Conservation (phyloP, 768 basidiomycete genomes). For the Collybia nuda region DNA sequence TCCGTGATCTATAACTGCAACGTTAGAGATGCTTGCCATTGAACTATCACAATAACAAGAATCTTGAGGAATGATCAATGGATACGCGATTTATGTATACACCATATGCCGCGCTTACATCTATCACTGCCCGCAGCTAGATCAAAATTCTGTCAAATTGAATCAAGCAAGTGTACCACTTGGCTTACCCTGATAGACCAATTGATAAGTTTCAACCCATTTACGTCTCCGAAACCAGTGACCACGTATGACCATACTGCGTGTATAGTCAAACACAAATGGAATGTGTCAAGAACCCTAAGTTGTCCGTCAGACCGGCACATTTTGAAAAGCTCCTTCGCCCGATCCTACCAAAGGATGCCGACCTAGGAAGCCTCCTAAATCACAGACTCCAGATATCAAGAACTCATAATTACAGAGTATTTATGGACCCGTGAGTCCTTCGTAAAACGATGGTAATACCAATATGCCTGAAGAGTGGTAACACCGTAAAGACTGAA, state of each 20-base stretch:
- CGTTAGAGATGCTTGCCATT: too few species aligned
- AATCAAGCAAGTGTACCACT: too few species aligned
- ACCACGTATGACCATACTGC: slow-evolving; percentile 26
- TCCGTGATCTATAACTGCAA: too few species aligned
- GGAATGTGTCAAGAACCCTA: slow-evolving; percentile 26
- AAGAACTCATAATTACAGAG: slow-evolving; percentile 23
- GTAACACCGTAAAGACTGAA: slow-evolving; percentile 40
- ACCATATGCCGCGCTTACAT: too few species aligned
- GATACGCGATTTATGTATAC: too few species aligned
- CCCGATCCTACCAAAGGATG: slow-evolving; percentile 28
- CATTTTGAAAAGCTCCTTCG: neutral
- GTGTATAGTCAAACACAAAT: slow-evolving; percentile 24
- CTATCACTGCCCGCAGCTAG: too few species aligned
- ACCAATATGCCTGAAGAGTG: slow-evolving; percentile 36
- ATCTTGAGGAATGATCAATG: too few species aligned
- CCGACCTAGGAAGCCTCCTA: slow-evolving; percentile 21
- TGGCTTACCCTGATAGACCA: neutral
- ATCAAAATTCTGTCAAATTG: too few species aligned
- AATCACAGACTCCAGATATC: too few species aligned
- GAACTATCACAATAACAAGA: too few species aligned
- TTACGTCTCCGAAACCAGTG: slow-evolving; percentile 20
- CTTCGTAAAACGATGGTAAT: slow-evolving; percentile 35
- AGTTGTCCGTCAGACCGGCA: neutral
- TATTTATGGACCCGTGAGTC: slow-evolving; percentile 35
- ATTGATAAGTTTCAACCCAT: slow-evolving; percentile 7